These are phyloP conservation scores for Eremochloa ophiuroides DNA, from an alignment of 176 grass and related monocot species.

Conservation along the genomic window DNA sequence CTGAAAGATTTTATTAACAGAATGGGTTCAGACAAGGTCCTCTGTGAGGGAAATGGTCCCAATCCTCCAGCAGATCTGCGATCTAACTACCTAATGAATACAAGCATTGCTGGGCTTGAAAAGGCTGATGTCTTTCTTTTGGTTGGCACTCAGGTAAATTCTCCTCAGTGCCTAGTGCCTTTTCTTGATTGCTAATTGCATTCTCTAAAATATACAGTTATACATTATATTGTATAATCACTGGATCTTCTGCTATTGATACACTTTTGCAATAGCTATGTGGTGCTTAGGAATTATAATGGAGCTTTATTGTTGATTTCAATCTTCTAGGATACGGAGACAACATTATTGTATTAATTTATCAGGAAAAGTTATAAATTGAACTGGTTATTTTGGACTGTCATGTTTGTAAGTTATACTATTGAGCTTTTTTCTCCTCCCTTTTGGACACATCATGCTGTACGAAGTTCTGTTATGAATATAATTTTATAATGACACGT, in stretches of 20 bases:
- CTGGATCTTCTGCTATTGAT: background rate
- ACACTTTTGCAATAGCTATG: constrained; percentile 10
- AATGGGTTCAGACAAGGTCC: constrained; percentile 88
- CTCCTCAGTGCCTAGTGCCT: background rate
- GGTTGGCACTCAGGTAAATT: constrained; percentile 92
- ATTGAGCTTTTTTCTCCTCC: background rate
- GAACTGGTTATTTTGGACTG: background rate
- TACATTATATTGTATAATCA: background rate
- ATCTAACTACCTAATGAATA: constrained; percentile 86
- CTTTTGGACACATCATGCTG: background rate
- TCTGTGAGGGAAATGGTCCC: constrained; percentile 85
- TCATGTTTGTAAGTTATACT: background rate
- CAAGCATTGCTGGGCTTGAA: constrained; percentile 82
- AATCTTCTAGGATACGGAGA: background rate
- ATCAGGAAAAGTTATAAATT: background rate
- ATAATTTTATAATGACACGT: background rate
- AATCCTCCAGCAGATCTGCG: constrained; percentile 82
- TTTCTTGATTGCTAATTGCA: background rate
- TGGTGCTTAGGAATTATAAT: background rate
- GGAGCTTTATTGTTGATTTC: background rate
- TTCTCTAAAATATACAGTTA: background rate
- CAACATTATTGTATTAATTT: background rate
- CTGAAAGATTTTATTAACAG: constrained; percentile 95
- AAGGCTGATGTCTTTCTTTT: constrained; percentile 95
- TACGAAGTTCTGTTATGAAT: background rate